Evolutionary conservation across 495 filamentous ascomycete genomes (phyloP), one percentile per base, ranked within the genome.

Genomic region (Rhypophila decipiens): DNA sequence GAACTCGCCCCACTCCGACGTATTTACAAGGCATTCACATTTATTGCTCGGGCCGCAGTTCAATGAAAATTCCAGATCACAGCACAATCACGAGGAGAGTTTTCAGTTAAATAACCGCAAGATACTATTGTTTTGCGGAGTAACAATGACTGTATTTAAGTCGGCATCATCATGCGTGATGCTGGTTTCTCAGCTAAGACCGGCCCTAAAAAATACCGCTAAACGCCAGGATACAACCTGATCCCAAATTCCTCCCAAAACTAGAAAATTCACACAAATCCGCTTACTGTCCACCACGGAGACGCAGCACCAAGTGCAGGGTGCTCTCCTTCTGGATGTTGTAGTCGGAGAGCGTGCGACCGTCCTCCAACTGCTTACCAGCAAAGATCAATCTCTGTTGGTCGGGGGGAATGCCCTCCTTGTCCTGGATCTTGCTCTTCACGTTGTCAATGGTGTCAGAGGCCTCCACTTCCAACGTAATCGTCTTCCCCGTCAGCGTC

Each of bases 271-370:
- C 17, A 42, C 50, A 51, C 34, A 44, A 24, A 29, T 33, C 47
- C 54, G 57, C 55, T 65, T 83, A 87, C 67, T 86, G 83, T 49
- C 87, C 88, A 55, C 88, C 88, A 74, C 88, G 87, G 51, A 94
- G 82, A 68, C 88, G 85, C 51, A 94, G 80, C 45, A 93, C 88
- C 71, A 94, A 69, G 65, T 94, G 88, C 23, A 94, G 80, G 2
- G 88, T 94, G 56, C 79, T 84, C 75, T 94, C 88, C 76, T 94
- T 93, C 75, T 94, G 88, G 56, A 94, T 94, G 70, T 94, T 94
- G 79, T 94, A 94, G 61, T 94, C 88, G 44, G 82, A 86, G 44
- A 93, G 69, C 4, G 87, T 88, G 39, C 84, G 77, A 4, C 88
- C 88, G 65, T 94, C 88, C 63, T 94, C 88, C 52, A 94, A 68